Conservation (phyloP, 2,329 filamentous ascomycete genomes). For the Fusarium sublunatum region DNA sequence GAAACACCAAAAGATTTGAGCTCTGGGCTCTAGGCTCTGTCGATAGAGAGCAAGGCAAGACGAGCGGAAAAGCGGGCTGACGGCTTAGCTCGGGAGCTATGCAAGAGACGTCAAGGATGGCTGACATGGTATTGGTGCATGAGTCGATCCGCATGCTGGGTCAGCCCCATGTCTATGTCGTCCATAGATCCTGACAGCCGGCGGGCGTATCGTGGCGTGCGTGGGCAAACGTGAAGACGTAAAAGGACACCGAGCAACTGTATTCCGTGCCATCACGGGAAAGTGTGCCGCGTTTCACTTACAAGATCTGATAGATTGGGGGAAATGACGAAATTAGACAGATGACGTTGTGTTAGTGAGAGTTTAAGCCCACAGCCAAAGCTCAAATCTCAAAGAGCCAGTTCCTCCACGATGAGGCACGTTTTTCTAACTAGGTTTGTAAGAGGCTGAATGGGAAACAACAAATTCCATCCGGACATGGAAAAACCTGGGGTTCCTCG, state of each 20-base stretch:
- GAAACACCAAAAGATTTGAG: background rate
- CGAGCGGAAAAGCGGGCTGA: conserved; percentile 21
- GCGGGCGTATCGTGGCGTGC: background rate
- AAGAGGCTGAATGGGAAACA: conserved; percentile 17
- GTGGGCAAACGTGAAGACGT: background rate
- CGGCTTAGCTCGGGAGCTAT: conserved; percentile 27
- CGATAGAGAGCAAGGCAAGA: background rate
- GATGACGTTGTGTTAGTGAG: conserved; percentile 21
- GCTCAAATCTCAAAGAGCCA: too few relatives aligned
- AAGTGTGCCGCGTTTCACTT: background rate
- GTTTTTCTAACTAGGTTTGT: conserved; percentile 11
- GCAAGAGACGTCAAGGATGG: conserved; percentile 26
- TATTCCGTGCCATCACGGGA: background rate
- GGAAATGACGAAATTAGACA: conserved; percentile 8
- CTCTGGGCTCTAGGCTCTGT: conserved; percentile 8
- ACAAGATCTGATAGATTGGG: background rate
- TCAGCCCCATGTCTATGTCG: conserved; percentile 13
- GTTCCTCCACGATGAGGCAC: conserved; percentile 9
- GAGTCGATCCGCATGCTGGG: conserved; percentile 22
- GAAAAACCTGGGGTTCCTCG: conserved; percentile 26
- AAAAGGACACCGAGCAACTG: background rate
- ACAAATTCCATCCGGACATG: conserved; percentile 15
- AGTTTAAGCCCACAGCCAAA: background rate
- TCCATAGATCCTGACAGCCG: conserved; percentile 39
- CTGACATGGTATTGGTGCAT: conserved; percentile 28